A percentile compares a stretch with the other conserved stretches of the same genome.
Evolutionary conservation across 768 basidiomycete species (phyloP).

Genomic region (Floccularia luteovirens): DNA sequence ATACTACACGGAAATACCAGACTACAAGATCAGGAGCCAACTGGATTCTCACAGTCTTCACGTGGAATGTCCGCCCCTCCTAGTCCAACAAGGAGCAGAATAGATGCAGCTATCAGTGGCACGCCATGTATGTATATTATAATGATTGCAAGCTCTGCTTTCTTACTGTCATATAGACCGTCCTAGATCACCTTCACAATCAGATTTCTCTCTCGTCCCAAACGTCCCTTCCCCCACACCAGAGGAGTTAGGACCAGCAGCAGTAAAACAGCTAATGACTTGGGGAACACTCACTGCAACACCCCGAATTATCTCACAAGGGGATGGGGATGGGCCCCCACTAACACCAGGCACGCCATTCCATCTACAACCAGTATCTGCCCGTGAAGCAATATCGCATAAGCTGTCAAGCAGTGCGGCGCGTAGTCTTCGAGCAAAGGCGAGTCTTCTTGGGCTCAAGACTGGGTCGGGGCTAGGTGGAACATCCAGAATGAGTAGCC

Average conservation of each 20-base stretch:
- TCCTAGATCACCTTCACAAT: slow-evolving; percentile 44
- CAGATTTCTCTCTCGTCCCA: slow-evolving; percentile 72
- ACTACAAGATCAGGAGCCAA: slow-evolving; percentile 62
- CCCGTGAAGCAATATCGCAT: slow-evolving; percentile 75
- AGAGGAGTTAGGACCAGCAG: slow-evolving; percentile 68
- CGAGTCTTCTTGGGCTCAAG: slow-evolving; percentile 44
- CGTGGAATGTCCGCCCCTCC: slow-evolving; percentile 54
- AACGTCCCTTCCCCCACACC: slow-evolving; percentile 85
- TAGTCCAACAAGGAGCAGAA: slow-evolving; percentile 85
- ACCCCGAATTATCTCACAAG: slow-evolving; percentile 73
- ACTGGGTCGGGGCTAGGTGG: slow-evolving; percentile 20
- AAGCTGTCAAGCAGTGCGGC: slow-evolving; percentile 77
- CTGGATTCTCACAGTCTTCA: slow-evolving; percentile 42
- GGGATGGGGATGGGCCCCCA: slow-evolving; percentile 44
- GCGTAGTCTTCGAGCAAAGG: slow-evolving; percentile 73
- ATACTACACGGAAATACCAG: slow-evolving; percentile 83
- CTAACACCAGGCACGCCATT: slow-evolving; percentile 59
- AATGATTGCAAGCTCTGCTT: not conserved
- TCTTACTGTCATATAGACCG: slow-evolving; percentile 39
- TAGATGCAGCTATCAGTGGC: slow-evolving; percentile 89
- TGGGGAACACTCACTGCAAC: slow-evolving; percentile 94
- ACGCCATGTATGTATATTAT: slow-evolving; percentile 64
- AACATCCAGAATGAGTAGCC: slow-evolving; percentile 29
- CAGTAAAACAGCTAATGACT: slow-evolving; percentile 92
- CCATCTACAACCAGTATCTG: slow-evolving; percentile 67